A percentile compares a stretch with the other conserved stretches of the same genome.
phyloP scores from a whole-genome alignment of 139 green algal genomes.

The Diplosphaera chodatii region DNA sequence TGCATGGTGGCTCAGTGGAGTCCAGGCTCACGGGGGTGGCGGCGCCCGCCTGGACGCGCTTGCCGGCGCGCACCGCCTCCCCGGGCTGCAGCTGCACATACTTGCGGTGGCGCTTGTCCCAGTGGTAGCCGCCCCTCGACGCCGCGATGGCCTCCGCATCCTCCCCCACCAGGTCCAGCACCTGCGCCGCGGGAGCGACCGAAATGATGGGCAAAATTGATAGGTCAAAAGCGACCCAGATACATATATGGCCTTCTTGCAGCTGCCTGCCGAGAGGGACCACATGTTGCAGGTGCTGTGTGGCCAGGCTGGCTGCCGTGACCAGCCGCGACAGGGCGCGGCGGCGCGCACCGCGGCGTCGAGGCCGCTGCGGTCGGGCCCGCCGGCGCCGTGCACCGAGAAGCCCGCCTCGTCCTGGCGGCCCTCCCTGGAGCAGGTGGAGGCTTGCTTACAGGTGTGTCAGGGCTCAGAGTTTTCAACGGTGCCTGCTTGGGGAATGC shows the following conservation, averaged over 20 bases:
- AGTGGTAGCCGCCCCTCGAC: conserved; percentile 53
- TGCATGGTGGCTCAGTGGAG: too few species aligned
- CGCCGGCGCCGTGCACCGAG: neutral
- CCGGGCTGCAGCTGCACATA: conserved; percentile 64
- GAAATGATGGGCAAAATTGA: too few species aligned
- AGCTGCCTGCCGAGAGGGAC: too few species aligned
- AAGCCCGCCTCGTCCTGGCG: neutral
- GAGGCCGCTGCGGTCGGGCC: neutral
- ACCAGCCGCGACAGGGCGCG: too few species aligned
- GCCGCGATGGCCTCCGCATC: conserved; percentile 51
- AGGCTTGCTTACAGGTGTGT: too few species aligned
- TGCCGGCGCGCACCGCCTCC: conserved; percentile 38
- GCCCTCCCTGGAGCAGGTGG: neutral
- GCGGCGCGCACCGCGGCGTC: conserved; percentile 24
- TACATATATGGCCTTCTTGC: too few species aligned
- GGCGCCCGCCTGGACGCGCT: conserved; percentile 24
- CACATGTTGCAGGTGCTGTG: too few species aligned
- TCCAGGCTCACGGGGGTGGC: conserved; percentile 21
- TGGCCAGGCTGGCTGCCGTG: too few species aligned
- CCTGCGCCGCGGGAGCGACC: too few species aligned
- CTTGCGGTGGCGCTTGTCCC: conserved; percentile 68
- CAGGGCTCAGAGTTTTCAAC: too few species aligned
- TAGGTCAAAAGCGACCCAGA: too few species aligned
- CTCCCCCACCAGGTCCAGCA: conserved; percentile 76
- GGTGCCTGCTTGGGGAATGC: too few species aligned